Evolutionary conservation across 768 basidiomycete species (phyloP).

Genomic region (Xerocomellus intermedius): DNA sequence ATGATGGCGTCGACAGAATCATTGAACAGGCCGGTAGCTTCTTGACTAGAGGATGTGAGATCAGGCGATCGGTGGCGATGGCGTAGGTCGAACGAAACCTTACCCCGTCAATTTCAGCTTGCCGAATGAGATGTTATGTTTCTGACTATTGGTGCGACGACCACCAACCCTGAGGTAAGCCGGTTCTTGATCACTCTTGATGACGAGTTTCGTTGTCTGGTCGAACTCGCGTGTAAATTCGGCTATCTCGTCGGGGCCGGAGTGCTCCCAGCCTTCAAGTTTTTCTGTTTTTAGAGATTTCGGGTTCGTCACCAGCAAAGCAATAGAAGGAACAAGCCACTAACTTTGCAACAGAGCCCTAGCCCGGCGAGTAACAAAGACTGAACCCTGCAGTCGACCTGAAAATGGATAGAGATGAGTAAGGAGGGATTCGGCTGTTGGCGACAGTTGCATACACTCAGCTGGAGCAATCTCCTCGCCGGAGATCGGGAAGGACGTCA

Average conservation of each 20-base stretch:
- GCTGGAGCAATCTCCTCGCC: conserved; percentile 35
- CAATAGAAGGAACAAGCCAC: not conserved
- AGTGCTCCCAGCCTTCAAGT: conserved; percentile 2
- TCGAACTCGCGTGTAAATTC: conserved; percentile 8
- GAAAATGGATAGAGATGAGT: not conserved
- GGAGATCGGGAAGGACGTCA: conserved; percentile 16
- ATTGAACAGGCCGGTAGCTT: conserved; percentile 12
- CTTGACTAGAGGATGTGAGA: not conserved
- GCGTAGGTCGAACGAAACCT: not conserved
- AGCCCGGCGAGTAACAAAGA: conserved; percentile 34
- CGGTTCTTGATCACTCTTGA: conserved; percentile 6
- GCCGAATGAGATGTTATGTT: conserved; percentile 2
- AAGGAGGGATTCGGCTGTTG: not conserved
- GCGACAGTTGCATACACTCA: conserved; percentile 18
- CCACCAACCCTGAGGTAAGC: conserved; percentile 10
- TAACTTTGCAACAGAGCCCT: not conserved
- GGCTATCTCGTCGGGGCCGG: not conserved
- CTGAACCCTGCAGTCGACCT: conserved; percentile 49
- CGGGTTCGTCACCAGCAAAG: not conserved
- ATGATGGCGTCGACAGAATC: conserved; percentile 10
- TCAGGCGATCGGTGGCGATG: not conserved
- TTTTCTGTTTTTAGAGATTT: not conserved
- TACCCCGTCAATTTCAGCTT: conserved; percentile 16
- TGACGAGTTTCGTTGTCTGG: not conserved
- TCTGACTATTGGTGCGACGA: not conserved